Conservation (phyloP, 257 asterid species). For the Capsicum baccatum region DNA sequence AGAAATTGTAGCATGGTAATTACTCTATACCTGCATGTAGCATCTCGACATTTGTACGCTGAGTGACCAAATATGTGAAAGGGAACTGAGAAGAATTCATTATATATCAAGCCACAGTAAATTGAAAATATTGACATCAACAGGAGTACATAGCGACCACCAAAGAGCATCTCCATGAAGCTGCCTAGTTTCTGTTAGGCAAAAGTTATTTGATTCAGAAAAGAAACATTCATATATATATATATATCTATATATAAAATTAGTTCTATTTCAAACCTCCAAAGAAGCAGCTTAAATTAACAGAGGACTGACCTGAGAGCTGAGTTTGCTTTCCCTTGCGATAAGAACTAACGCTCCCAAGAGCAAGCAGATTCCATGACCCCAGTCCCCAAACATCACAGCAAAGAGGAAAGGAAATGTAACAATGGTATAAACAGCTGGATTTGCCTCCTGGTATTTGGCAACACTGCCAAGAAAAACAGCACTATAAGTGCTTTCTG, state of each 20-base stretch:
- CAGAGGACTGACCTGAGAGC: slow-evolving; percentile 74
- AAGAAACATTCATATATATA: neutral
- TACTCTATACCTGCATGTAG: slow-evolving; percentile 77
- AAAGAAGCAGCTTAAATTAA: neutral
- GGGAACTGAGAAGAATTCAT: slow-evolving; percentile 96
- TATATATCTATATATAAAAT: neutral
- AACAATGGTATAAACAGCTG: slow-evolving; percentile 35
- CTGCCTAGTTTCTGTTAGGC: slow-evolving; percentile 89
- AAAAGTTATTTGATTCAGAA: slow-evolving; percentile 28
- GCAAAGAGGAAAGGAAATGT: slow-evolving; percentile 39
- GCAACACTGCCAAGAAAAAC: slow-evolving; percentile 34
- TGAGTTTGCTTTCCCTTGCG: slow-evolving; percentile 38
- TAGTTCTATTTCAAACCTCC: neutral
- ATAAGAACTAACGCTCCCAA: slow-evolving; percentile 34
- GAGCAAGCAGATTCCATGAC: slow-evolving; percentile 39
- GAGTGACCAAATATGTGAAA: slow-evolving; percentile 95
- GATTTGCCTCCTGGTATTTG: slow-evolving; percentile 38
- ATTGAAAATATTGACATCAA: slow-evolving; percentile 93
- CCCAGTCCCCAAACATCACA: slow-evolving; percentile 43
- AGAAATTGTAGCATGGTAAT: neutral
- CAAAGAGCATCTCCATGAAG: slow-evolving; percentile 99
- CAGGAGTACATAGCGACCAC: slow-evolving; percentile 91
- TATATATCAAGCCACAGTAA: slow-evolving; percentile 95
- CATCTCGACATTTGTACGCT: slow-evolving; percentile 86
- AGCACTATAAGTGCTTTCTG: neutral